These are phyloP conservation scores for Diaporthe eres DNA, from an alignment of 2,329 filamentous ascomycete genomes.

Conservation along the genomic window DNA sequence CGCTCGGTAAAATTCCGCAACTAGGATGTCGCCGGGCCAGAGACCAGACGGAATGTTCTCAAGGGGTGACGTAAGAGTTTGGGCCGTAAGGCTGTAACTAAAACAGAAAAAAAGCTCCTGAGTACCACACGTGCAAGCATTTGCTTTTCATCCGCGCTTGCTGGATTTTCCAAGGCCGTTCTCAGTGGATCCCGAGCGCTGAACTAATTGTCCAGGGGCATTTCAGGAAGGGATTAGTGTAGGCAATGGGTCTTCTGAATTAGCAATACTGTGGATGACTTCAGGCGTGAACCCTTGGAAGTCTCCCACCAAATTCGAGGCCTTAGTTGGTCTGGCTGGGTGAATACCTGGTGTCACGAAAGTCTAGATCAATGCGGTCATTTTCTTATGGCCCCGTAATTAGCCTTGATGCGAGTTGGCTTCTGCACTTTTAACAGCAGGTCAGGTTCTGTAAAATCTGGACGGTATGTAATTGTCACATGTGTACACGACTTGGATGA, in stretches of 20 bases:
- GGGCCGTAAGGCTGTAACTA: constrained; percentile 7
- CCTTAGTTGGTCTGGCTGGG: neutral
- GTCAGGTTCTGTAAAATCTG: neutral
- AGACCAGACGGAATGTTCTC: neutral
- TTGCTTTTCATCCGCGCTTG: neutral
- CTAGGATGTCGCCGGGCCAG: constrained; percentile 3
- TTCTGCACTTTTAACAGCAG: neutral
- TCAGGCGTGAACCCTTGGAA: neutral
- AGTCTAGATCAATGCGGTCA: neutral
- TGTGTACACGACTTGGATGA: neutral
- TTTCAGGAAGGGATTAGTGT: neutral
- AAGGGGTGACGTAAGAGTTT: neutral
- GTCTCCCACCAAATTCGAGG: neutral
- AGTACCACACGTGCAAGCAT: neutral
- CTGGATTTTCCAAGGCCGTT: too few species aligned
- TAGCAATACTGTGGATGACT: neutral
- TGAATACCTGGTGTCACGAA: neutral
- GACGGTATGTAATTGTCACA: neutral
- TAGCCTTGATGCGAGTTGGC: neutral
- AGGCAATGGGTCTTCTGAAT: neutral
- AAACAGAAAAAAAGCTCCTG: neutral
- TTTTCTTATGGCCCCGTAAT: neutral
- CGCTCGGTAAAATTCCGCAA: constrained; percentile 6
- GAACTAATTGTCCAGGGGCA: neutral
- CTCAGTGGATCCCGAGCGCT: neutral